Percentiles rank a stretch among this genome's conserved stretches.
phyloP scores from a whole-genome alignment of 257 asterid species.

The Coffea canephora region DNA sequence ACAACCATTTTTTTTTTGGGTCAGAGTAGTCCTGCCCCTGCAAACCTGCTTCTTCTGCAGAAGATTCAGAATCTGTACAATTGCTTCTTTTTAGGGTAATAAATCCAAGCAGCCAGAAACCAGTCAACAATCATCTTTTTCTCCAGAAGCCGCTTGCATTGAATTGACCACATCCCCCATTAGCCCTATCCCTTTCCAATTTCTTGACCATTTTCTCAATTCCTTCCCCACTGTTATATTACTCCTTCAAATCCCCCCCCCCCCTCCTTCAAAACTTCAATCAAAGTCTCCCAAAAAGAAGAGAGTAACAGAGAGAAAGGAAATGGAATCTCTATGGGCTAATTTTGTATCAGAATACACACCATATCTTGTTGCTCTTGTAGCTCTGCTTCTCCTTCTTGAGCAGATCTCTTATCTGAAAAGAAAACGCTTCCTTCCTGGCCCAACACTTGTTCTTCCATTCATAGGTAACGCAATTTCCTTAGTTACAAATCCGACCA shows the following conservation, averaged over 20 bases:
- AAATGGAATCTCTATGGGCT: slow-evolving; percentile 37
- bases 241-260: background rate
- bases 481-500: slow-evolving; percentile 48
- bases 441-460: slow-evolving; percentile 64
- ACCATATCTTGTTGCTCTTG: slow-evolving; percentile 42
- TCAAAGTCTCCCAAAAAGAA: too few species aligned
- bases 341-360: slow-evolving; percentile 27
- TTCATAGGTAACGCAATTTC: slow-evolving; percentile 65
- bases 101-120: background rate
- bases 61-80: slow-evolving; percentile 7
- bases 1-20: background rate
- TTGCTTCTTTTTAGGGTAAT: slow-evolving; percentile 5
- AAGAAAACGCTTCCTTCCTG: slow-evolving; percentile 67
- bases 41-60: background rate
- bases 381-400: slow-evolving; percentile 43
- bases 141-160: background rate
- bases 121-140: slow-evolving; percentile 1
- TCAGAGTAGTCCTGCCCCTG: slow-evolving; percentile 1
- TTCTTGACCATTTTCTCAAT: slow-evolving; percentile 3
- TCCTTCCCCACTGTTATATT: slow-evolving; percentile 9
- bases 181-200: background rate
- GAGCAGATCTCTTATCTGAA: slow-evolving; percentile 66
- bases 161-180: background rate
- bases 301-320: background rate
- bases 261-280: too few species aligned